Conservation (phyloP, 2,329 filamentous ascomycete genomes). For the Tolypocladium album region DNA sequence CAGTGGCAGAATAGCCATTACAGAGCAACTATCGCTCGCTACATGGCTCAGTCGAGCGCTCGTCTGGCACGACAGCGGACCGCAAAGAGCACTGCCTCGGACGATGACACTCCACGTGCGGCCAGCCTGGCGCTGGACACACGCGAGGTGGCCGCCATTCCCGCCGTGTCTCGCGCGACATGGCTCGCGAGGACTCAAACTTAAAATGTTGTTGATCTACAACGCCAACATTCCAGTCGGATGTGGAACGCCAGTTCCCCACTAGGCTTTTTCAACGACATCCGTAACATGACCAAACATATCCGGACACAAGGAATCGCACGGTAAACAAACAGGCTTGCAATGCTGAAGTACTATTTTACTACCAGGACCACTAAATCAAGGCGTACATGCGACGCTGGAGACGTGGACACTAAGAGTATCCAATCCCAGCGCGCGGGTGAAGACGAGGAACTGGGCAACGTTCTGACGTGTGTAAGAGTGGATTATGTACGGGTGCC, state of each 20-base stretch:
- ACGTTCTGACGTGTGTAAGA: constrained; percentile 3
- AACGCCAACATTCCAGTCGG: not conserved
- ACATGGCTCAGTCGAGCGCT: not conserved
- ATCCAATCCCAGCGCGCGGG: constrained; percentile 8
- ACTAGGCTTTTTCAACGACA: not conserved
- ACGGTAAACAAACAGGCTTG: constrained; percentile 3
- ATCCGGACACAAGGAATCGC: too few species aligned
- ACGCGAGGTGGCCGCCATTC: not conserved
- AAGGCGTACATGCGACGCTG: constrained; percentile 9
- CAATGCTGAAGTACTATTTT: constrained; percentile 21
- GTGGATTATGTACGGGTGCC: constrained; percentile 5
- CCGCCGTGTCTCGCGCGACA: not conserved
- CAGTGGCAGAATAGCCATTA: not conserved
- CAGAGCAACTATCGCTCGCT: not conserved
- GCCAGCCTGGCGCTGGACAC: not conserved
- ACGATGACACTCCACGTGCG: not conserved
- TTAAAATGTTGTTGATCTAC: not conserved
- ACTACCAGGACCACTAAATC: constrained; percentile 21
- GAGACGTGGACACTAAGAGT: constrained; percentile 4
- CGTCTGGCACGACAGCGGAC: not conserved
- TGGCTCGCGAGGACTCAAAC: not conserved
- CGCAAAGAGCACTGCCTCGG: not conserved
- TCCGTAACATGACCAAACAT: too few species aligned
- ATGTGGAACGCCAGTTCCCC: not conserved
- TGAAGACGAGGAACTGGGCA: constrained; percentile 15